Conservation (phyloP, 305 asterid genomes). For the Lippia alba region DNA sequence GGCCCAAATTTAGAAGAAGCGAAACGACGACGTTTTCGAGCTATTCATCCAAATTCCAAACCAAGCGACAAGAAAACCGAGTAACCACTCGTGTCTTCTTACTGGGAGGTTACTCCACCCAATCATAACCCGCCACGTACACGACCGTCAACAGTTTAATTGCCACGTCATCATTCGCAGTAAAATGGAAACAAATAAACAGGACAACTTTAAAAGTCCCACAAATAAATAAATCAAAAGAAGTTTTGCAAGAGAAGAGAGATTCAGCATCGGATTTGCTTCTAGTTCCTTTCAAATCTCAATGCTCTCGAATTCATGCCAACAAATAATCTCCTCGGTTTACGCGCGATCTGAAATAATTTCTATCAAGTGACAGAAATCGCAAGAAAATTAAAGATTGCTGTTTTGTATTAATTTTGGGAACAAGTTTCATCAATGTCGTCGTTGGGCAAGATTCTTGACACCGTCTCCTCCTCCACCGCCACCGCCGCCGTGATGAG, state of each 20-base stretch:
- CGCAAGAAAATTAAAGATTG: not conserved
- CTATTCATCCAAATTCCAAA: too few species aligned
- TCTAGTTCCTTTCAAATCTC: not conserved
- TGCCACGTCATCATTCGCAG: constrained; percentile 37
- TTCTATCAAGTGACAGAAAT: constrained; percentile 12
- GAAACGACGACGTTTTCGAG: too few species aligned
- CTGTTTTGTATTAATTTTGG: constrained; percentile 4
- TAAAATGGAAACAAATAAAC: constrained; percentile 5
- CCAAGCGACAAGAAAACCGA: too few species aligned
- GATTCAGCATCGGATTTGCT: constrained; percentile 29
- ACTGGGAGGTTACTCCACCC: not conserved
- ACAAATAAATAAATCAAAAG: constrained; percentile 6
- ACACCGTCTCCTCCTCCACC: constrained; percentile 16
- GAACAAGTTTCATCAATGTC: constrained; percentile 32
- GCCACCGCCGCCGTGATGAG: not conserved
- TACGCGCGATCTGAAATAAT: constrained; percentile 34
- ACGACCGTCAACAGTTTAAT: not conserved
- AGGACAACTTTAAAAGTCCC: not conserved
- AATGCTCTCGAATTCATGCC: constrained; percentile 28
- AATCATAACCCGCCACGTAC: constrained; percentile 22
- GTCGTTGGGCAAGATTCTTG: constrained; percentile 26
- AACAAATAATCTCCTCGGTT: constrained; percentile 25
- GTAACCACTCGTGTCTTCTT: constrained; percentile 27
- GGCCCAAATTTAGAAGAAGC: too few species aligned
- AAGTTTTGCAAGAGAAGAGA: constrained; percentile 25